Conservation (phyloP, 108 stramenopile genomes). For the Pseudonitzschia multiseries region DNA sequence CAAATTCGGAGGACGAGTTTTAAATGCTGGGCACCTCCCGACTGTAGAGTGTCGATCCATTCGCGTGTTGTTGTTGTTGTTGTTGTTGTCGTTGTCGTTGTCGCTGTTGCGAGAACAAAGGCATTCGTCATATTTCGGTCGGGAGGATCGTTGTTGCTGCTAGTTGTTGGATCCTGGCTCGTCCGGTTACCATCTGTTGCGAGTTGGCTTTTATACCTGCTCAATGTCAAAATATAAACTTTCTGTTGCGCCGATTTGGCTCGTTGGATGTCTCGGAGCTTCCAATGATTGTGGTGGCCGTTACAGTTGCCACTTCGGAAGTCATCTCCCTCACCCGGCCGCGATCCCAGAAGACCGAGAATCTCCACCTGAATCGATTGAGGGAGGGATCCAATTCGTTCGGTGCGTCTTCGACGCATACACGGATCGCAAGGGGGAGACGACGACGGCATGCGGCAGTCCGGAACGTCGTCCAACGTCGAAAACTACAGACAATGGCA, state of each 20-base stretch:
- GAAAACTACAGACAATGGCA: no score
- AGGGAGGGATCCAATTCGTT: no score
- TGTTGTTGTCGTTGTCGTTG: background rate
- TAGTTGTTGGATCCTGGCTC: no score
- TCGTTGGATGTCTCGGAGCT: slow-evolving; percentile 12
- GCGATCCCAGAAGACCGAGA: background rate
- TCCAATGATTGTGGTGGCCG: background rate
- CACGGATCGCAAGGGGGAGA: no score
- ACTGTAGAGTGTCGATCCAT: slow-evolving; percentile 17
- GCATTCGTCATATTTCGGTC: background rate
- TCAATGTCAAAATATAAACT: slow-evolving; percentile 29
- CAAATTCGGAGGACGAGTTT: slow-evolving; percentile 63
- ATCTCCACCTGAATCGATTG: background rate
- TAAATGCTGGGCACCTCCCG: slow-evolving; percentile 7
- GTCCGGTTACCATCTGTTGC: no score
- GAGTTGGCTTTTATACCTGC: background rate
- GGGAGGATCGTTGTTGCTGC: background rate
- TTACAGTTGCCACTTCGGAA: background rate
- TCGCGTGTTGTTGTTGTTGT: background rate
- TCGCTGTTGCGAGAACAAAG: no score
- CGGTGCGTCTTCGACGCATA: no score
- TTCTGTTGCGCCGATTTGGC: slow-evolving; percentile 45
- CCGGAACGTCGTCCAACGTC: no score
- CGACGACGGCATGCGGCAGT: no score
- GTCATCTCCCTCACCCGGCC: background rate